A percentile compares a stretch with the other conserved stretches of the same genome.
phyloP scores from a whole-genome alignment of 148 eudicot genomes.

The Suaeda aralocaspica region DNA sequence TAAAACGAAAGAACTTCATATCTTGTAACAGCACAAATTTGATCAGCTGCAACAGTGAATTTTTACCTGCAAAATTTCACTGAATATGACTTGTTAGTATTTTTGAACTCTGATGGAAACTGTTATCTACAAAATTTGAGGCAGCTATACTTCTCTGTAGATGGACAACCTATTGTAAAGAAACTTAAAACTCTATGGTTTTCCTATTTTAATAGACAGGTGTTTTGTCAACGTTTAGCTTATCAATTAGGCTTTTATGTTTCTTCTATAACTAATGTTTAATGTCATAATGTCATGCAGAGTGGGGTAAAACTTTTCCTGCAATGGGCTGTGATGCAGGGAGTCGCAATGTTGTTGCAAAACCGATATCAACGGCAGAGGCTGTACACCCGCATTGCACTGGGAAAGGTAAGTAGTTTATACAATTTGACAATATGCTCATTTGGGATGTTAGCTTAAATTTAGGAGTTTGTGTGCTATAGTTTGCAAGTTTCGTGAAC shows the following conservation, averaged over 20 bases:
- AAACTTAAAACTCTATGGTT: too few relatives aligned
- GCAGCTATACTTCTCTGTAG: too few relatives aligned
- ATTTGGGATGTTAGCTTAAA: background rate
- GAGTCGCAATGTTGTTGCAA: conserved; percentile 91
- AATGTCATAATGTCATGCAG: conserved; percentile 36
- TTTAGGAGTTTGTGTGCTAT: background rate
- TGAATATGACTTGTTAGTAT: too few relatives aligned
- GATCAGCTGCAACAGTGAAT: too few relatives aligned
- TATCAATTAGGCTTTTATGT: background rate
- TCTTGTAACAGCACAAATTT: background rate
- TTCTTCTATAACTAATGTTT: conserved; percentile 10
- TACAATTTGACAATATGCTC: conserved; percentile 2
- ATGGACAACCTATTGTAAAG: too few relatives aligned
- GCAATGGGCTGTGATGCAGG: conserved; percentile 97
- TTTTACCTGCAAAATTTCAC: too few relatives aligned
- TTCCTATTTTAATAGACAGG: too few relatives aligned
- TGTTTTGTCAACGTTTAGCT: background rate
- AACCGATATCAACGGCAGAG: conserved; percentile 95
- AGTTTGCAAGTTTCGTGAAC: background rate
- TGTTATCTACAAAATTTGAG: too few relatives aligned
- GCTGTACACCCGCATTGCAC: conserved; percentile 90
- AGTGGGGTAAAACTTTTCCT: conserved; percentile 84
- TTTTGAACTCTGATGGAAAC: too few relatives aligned
- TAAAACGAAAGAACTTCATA: background rate
- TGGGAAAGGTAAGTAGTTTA: conserved; percentile 67